A percentile compares a stretch with the other conserved stretches of the same genome.
Evolutionary conservation across 2,329 filamentous ascomycete species (phyloP).

Genomic region (Hirsutella thompsonii): DNA sequence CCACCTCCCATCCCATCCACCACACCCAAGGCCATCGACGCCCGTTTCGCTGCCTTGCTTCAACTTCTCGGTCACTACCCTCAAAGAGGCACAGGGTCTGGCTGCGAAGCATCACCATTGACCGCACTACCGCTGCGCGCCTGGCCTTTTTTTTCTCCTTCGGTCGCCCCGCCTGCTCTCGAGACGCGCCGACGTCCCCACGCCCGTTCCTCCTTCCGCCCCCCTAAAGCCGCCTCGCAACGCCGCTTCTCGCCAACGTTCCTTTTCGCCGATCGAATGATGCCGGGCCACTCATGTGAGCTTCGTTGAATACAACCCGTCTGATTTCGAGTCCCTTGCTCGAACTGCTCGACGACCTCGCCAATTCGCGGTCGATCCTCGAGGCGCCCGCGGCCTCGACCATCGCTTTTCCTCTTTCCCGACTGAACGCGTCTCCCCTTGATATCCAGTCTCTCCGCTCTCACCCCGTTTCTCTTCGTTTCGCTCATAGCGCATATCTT

Average conservation of each 20-base stretch:
- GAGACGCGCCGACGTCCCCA: neutral
- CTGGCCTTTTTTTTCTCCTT: neutral
- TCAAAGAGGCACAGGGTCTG: too few species aligned
- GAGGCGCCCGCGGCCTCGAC: neutral
- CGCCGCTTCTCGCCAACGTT: neutral
- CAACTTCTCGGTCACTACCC: too few species aligned
- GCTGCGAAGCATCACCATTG: neutral
- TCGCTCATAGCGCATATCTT: neutral
- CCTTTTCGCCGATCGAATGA: slow-evolving; percentile 1
- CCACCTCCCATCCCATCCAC: too few species aligned
- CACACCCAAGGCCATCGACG: too few species aligned
- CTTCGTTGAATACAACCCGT: slow-evolving; percentile 2
- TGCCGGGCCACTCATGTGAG: slow-evolving; percentile 2
- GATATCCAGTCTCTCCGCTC: neutral
- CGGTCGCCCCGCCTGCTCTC: too few species aligned
- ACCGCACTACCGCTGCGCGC: neutral
- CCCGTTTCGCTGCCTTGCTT: too few species aligned
- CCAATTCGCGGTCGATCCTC: neutral
- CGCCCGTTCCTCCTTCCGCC: neutral
- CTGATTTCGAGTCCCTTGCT: neutral
- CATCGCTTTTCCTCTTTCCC: neutral
- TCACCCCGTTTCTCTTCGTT: neutral
- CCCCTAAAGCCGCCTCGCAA: neutral
- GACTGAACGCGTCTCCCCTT: neutral
- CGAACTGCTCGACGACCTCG: neutral